Base-by-base conservation (phyloP, 163 green algal species). In the Scenedesmus sp. region DNA sequence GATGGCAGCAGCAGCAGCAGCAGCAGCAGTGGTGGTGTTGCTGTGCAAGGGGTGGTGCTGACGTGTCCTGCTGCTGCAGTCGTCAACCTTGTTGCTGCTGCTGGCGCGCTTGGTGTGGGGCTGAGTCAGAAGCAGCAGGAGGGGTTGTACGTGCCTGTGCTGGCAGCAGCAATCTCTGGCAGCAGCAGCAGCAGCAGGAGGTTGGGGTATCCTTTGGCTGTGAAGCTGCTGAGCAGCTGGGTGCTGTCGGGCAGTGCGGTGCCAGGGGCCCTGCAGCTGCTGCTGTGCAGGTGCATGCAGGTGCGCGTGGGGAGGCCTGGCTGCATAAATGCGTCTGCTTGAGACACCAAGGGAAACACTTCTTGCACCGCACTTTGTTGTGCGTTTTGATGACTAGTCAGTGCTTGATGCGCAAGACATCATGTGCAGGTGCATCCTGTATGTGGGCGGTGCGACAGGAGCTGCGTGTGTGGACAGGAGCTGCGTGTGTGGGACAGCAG, bases 151-250 rank as follows among this genome's bases (percentile, higher is more conserved):
- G 4, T n/a, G 33, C 72, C 35, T 6, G 72, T 44, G 72, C 72
- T 81, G 33, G 72, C 72, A 44, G 72, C 72, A 43, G 72, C 33
- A 44, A n/a, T 81, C n/a, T 26, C 1, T 3, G 10, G 72, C 72
- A 44, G 72, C 72, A 44, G 72, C 72, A 44, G 72, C 72, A 44
- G 72, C 72, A 44, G 72, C 72, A 44, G 72, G 33, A 44, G 72
- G 72, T 33, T 44, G 15, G 72, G 72, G 35, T 81, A 81, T 33
- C 35, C 35, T 33, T 81, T 24, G 5, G n/a, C 72, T 26, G 5
- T 81, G 72, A 81, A 81, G 72, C 72, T 81, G 72, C 72, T 81
- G n/a, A 24, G 18, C 35, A 81, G 72, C 33, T 81, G 72, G 72
- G 72, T 81, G 72, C 35, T 81, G 72, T 81, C 72, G n/a, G 72